Conservation (phyloP, 164 flowering plant species). For the Santalum album region DNA sequence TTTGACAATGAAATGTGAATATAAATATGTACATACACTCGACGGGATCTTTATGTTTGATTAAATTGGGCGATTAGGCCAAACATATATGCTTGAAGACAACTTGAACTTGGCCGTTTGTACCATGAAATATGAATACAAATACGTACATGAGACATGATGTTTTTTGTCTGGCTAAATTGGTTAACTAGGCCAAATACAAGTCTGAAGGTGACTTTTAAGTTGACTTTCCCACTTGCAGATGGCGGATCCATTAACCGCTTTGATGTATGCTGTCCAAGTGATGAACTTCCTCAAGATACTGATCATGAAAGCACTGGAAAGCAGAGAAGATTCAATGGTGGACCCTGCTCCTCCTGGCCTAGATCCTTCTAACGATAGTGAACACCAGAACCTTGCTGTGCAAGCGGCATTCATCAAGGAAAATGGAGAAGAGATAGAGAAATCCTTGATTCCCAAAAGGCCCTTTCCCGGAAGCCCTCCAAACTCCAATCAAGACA, state of each 20-base stretch:
- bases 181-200: too few relatives aligned
- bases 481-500: constrained; percentile 11
- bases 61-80: too few relatives aligned
- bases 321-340: constrained; percentile 47
- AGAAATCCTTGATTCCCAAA: constrained; percentile 17
- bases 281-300: constrained; percentile 84
- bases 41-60: too few relatives aligned
- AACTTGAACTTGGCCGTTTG: too few relatives aligned
- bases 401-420: constrained; percentile 18
- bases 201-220: neutral
- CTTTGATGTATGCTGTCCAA: constrained; percentile 85
- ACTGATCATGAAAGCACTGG: constrained; percentile 46
- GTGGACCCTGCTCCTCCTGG: constrained; percentile 25
- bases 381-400: constrained; percentile 43
- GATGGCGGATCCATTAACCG: constrained; percentile 89
- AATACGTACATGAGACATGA: too few relatives aligned
- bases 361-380: constrained; percentile 48
- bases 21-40: too few relatives aligned
- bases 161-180: too few relatives aligned
- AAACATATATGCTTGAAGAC: too few relatives aligned
- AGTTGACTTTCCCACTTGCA: constrained; percentile 20
- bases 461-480: constrained; percentile 26
- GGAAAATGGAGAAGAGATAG: constrained; percentile 26
- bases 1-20: too few relatives aligned
- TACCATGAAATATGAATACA: too few relatives aligned